A percentile compares a stretch with the other conserved stretches of the same genome.
Conservation (phyloP, 805 yeast genomes). For the Deakozyma indianensis region DNA sequence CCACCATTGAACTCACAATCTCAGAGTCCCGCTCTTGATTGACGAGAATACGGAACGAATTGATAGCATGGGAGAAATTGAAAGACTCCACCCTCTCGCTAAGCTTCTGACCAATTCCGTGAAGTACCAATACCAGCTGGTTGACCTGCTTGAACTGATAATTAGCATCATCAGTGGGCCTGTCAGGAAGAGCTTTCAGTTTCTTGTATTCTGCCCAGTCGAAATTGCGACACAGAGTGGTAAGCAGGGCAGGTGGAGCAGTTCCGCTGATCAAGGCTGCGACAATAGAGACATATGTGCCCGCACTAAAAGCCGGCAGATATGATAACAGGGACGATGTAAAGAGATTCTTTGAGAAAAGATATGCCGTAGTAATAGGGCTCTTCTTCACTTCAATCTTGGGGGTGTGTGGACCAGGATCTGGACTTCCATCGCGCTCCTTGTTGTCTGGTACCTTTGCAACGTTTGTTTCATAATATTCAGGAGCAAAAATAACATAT, state of each 20-base stretch:
- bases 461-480: slow-evolving; percentile 7
- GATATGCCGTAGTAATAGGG: background rate
- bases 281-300: slow-evolving; percentile 3
- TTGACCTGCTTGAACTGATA: slow-evolving; percentile 27
- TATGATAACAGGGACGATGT: background rate
- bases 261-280: slow-evolving; percentile 10
- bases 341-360: background rate
- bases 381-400: slow-evolving; percentile 2
- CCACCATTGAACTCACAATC: slow-evolving; percentile 9
- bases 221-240: slow-evolving; percentile 15
- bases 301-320: background rate
- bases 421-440: slow-evolving; percentile 2
- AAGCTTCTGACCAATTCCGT: slow-evolving; percentile 87
- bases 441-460: slow-evolving; percentile 10
- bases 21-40: slow-evolving; percentile 13
- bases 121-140: slow-evolving; percentile 68
- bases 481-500: slow-evolving; percentile 18
- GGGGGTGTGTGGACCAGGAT: slow-evolving; percentile 8
- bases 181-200: slow-evolving; percentile 13
- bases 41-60: slow-evolving; percentile 22
- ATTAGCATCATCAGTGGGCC: slow-evolving; percentile 14
- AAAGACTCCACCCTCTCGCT: slow-evolving; percentile 69
- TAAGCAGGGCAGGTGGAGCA: slow-evolving; percentile 10
- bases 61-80: slow-evolving; percentile 65
- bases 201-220: slow-evolving; percentile 20